These are phyloP conservation scores for Cutaneotrichosporon cyanovorans DNA, from an alignment of 1,284 basidiomycete species.

Conservation along the genomic window DNA sequence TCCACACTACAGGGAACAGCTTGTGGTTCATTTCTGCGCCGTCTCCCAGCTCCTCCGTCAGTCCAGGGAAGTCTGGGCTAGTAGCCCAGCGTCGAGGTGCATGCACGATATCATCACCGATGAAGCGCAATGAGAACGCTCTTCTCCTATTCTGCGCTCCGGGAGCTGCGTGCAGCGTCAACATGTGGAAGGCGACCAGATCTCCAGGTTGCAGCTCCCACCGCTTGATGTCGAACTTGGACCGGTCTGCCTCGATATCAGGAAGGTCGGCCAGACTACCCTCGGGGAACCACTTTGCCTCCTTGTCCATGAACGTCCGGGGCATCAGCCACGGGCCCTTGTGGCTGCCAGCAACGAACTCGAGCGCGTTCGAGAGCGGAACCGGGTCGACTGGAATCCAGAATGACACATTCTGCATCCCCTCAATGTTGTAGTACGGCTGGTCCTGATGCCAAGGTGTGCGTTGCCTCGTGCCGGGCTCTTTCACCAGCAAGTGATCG, in stretches of 20 bases:
- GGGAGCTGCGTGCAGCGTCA: slow-evolving; percentile 15
- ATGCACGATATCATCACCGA: slow-evolving; percentile 9
- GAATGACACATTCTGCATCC: slow-evolving; percentile 8
- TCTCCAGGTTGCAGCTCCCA: slow-evolving; percentile 14
- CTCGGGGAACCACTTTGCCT: slow-evolving; percentile 18
- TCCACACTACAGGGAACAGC: slow-evolving; percentile 14
- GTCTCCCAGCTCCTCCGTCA: slow-evolving; percentile 6
- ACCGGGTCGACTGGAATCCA: slow-evolving; percentile 18
- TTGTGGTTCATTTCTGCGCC: slow-evolving; percentile 11
- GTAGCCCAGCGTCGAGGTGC: slow-evolving; percentile 13
- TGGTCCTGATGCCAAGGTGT: slow-evolving; percentile 19
- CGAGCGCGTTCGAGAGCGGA: slow-evolving; percentile 5
- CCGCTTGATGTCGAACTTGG: slow-evolving; percentile 3
- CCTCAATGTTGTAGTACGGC: slow-evolving; percentile 17
- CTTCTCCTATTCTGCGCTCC: slow-evolving; percentile 5
- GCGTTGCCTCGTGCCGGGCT: slow-evolving; percentile 12
- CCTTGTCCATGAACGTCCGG: slow-evolving; percentile 17
- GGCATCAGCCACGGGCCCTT: slow-evolving; percentile 15
- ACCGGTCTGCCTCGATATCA: slow-evolving; percentile 10
- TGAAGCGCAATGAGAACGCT: slow-evolving; percentile 11
- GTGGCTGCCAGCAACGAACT: slow-evolving; percentile 15
- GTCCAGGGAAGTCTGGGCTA: slow-evolving; percentile 11
- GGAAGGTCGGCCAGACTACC: slow-evolving; percentile 13
- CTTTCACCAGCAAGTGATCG: slow-evolving; percentile 17
- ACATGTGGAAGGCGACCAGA: slow-evolving; percentile 16